Percentiles rank a stretch among this genome's conserved stretches.
Conservation (phyloP, 2,329 filamentous ascomycete genomes). For the Fusarium keratoplasticum region DNA sequence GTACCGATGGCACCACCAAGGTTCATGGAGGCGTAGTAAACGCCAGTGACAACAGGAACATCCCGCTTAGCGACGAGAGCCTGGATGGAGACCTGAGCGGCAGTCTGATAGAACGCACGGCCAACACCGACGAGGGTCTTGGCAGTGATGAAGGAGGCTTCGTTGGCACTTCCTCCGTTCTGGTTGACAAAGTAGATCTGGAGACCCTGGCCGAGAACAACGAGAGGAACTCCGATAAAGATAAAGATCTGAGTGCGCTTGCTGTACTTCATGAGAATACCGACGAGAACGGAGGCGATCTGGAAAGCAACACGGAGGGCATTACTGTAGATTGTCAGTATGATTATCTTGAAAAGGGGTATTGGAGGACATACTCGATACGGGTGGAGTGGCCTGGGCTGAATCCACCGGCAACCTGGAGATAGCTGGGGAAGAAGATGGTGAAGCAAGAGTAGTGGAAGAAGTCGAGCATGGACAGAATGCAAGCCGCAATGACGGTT, state of each 20-base stretch:
- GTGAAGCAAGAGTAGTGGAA: slow-evolving; percentile 54
- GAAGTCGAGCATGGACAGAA: slow-evolving; percentile 51
- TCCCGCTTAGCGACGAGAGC: slow-evolving; percentile 49
- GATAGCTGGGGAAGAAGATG: slow-evolving; percentile 55
- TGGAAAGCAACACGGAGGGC: slow-evolving; percentile 51
- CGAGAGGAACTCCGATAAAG: slow-evolving; percentile 45
- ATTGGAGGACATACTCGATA: slow-evolving; percentile 42
- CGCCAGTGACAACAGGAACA: slow-evolving; percentile 51
- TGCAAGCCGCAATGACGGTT: slow-evolving; percentile 53
- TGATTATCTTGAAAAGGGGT: rapidly evolving
- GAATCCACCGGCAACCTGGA: slow-evolving; percentile 53
- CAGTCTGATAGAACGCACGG: slow-evolving; percentile 47
- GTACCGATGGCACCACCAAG: slow-evolving; percentile 48
- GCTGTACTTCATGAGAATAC: slow-evolving; percentile 51
- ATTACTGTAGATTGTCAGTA: slow-evolving; percentile 33
- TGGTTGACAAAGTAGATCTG: slow-evolving; percentile 47
- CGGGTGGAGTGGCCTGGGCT: slow-evolving; percentile 51
- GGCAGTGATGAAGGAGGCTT: slow-evolving; percentile 50
- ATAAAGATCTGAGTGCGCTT: slow-evolving; percentile 49
- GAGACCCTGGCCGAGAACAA: slow-evolving; percentile 50
- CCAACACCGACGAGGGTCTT: slow-evolving; percentile 51
- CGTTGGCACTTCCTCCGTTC: slow-evolving; percentile 42
- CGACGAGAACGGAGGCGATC: slow-evolving; percentile 50
- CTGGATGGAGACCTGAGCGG: slow-evolving; percentile 46
- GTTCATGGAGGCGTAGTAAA: slow-evolving; percentile 52